Percentiles rank a stretch among this genome's conserved stretches.
Conservation (phyloP, 2,329 filamentous ascomycete species). For the Akanthomyces uredinophilus region DNA sequence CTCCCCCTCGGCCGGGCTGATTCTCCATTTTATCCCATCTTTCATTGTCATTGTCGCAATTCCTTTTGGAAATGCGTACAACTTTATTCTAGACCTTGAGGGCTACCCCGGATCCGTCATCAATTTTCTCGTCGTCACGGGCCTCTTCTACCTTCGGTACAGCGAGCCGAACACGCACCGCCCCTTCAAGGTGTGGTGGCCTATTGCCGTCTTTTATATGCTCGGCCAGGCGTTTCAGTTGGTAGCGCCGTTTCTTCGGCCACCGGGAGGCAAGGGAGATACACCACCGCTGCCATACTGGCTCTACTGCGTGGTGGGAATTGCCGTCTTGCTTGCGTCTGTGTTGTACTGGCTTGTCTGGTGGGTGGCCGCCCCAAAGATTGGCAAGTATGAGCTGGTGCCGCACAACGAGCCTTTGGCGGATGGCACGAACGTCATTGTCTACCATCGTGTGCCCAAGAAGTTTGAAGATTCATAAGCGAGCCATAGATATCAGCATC, state of each 20-base stretch:
- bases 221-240: slow-evolving; percentile 21
- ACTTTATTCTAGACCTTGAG: slow-evolving; percentile 18
- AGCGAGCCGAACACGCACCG: slow-evolving; percentile 17
- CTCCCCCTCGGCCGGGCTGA: slow-evolving; percentile 16
- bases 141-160: slow-evolving; percentile 18
- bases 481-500: background rate
- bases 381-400: slow-evolving; percentile 18
- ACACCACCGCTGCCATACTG: slow-evolving; percentile 21
- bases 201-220: slow-evolving; percentile 20
- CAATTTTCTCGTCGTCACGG: slow-evolving; percentile 17
- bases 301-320: slow-evolving; percentile 22
- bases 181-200: slow-evolving; percentile 20
- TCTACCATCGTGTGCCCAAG: slow-evolving; percentile 18
- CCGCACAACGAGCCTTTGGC: slow-evolving; percentile 20
- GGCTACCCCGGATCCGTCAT: slow-evolving; percentile 17
- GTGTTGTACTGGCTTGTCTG: slow-evolving; percentile 21
- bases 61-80: slow-evolving; percentile 19
- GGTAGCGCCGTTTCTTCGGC: slow-evolving; percentile 20
- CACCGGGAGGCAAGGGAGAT: slow-evolving; percentile 19
- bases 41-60: slow-evolving; percentile 21
- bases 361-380: slow-evolving; percentile 19
- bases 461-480: slow-evolving; percentile 10
- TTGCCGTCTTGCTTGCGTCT: slow-evolving; percentile 17
- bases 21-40: slow-evolving; percentile 19
- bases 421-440: slow-evolving; percentile 21